Percentiles rank a stretch among this genome's conserved stretches.
phyloP scores from a whole-genome alignment of 805 yeast genomes.

The Naumovozyma castellii region DNA sequence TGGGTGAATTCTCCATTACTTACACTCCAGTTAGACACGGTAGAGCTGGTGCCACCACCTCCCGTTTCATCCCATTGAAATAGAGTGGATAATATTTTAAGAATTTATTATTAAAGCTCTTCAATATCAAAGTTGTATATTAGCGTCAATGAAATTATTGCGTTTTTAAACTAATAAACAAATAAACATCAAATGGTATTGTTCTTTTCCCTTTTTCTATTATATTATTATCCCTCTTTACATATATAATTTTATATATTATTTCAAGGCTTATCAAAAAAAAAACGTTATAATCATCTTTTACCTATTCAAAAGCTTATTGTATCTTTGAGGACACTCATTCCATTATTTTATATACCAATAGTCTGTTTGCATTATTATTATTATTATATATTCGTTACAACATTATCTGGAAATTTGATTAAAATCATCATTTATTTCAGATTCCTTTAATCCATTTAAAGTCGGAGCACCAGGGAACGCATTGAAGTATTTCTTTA shows the following conservation, averaged over 20 bases:
- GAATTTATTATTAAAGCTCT: too few species aligned
- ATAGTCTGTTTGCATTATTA: not conserved
- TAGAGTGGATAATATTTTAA: conserved; percentile 22
- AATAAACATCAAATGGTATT: too few species aligned
- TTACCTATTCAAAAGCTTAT: not conserved
- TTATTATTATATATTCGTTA: too few species aligned
- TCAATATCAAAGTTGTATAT: too few species aligned
- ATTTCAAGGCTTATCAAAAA: not conserved
- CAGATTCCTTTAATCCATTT: conserved; percentile 56
- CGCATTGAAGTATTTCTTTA: conserved; percentile 52
- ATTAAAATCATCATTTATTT: conserved; percentile 60
- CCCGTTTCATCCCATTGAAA: conserved; percentile 68
- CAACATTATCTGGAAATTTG: not conserved
- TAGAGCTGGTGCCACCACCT: conserved; percentile 82
- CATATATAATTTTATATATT: too few species aligned
- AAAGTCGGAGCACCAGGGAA: conserved; percentile 78
- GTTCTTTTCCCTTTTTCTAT: not conserved
- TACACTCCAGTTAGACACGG: conserved; percentile 99
- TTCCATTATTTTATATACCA: not conserved
- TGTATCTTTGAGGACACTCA: too few species aligned
- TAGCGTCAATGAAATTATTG: too few species aligned
- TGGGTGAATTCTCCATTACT: conserved; percentile 99
- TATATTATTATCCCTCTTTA: too few species aligned
- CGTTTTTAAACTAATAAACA: too few species aligned
- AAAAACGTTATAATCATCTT: not conserved